A percentile compares a stretch with the other conserved stretches of the same genome.
These are phyloP conservation scores for Boletus coccyginus DNA, from an alignment of 768 basidiomycete species.

Conservation along the genomic window DNA sequence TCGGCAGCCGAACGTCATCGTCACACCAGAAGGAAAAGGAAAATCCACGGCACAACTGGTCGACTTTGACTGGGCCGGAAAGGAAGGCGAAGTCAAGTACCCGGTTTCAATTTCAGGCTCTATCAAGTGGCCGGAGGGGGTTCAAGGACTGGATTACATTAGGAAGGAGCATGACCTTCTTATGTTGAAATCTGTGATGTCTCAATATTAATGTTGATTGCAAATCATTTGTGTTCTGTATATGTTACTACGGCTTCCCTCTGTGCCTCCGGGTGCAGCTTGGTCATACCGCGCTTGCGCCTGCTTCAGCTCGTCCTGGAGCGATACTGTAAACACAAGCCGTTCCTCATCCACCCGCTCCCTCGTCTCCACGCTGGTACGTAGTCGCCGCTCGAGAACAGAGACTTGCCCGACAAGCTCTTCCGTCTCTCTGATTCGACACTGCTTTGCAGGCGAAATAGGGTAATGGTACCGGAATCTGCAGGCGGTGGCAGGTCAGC, in stretches of 20 bases:
- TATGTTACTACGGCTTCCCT: no score
- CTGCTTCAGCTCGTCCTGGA: slow-evolving; percentile 42
- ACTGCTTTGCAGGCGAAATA: slow-evolving; percentile 63
- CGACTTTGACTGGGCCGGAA: slow-evolving; percentile 8
- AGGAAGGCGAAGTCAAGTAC: slow-evolving; percentile 1
- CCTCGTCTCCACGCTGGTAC: slow-evolving; percentile 44
- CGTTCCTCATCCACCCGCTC: slow-evolving; percentile 54
- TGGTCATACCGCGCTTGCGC: slow-evolving; percentile 39
- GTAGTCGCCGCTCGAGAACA: slow-evolving; percentile 59
- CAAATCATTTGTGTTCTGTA: no score
- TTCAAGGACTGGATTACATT: neutral
- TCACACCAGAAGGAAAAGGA: slow-evolving; percentile 5
- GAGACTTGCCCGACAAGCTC: slow-evolving; percentile 62
- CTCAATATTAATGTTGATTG: no score
- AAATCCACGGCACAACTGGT: neutral
- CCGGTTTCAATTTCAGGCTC: neutral
- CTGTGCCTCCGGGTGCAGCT: slow-evolving; percentile 31
- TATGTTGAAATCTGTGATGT: slow-evolving; percentile 16
- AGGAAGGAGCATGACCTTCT: slow-evolving; percentile 7
- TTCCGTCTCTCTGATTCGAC: slow-evolving; percentile 56
- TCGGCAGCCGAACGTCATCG: slow-evolving; percentile 33
- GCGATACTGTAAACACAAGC: slow-evolving; percentile 43
- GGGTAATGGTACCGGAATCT: slow-evolving; percentile 44
- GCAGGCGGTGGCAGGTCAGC: no score
- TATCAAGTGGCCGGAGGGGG: neutral